Conservation (phyloP, 2,329 filamentous ascomycete genomes). For the Parastagonospora avenae region DNA sequence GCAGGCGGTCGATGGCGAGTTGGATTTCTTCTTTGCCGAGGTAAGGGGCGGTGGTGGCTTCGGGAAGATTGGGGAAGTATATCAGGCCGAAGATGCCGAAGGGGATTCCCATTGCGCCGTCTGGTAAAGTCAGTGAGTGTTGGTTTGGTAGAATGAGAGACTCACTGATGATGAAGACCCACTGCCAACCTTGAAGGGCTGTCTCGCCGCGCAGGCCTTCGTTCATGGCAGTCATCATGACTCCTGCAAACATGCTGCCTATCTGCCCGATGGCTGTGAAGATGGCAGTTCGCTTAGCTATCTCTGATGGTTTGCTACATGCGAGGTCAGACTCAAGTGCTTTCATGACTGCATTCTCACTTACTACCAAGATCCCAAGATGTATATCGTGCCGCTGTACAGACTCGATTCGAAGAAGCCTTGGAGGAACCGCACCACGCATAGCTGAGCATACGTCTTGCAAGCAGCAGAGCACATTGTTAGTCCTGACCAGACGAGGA, state of each 20-base stretch:
- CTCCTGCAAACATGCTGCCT: slow-evolving; percentile 39
- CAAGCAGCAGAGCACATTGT: slow-evolving; percentile 37
- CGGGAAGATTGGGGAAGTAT: slow-evolving; percentile 35
- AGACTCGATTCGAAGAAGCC: slow-evolving; percentile 35
- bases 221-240: slow-evolving; percentile 43
- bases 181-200: slow-evolving; percentile 34
- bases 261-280: slow-evolving; percentile 38
- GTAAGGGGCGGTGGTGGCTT: slow-evolving; percentile 27
- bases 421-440: slow-evolving; percentile 33
- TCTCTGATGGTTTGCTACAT: slow-evolving; percentile 29
- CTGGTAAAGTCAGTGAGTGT: slow-evolving; percentile 16
- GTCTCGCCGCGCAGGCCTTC: slow-evolving; percentile 24
- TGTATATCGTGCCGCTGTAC: slow-evolving; percentile 38
- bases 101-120: slow-evolving; percentile 36
- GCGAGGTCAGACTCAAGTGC: background rate
- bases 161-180: slow-evolving; percentile 37
- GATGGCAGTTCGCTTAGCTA: slow-evolving; percentile 37
- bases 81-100: slow-evolving; percentile 36
- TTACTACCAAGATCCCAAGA: slow-evolving; percentile 36
- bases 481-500: slow-evolving; percentile 34
- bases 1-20: slow-evolving; percentile 31
- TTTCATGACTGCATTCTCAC: background rate
- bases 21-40: slow-evolving; percentile 32
- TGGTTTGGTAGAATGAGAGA: rapidly evolving
- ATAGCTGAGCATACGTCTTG: slow-evolving; percentile 32